These are phyloP conservation scores for Pyricularia sp. DNA, from an alignment of 2,329 filamentous ascomycete genomes.

Conservation along the genomic window DNA sequence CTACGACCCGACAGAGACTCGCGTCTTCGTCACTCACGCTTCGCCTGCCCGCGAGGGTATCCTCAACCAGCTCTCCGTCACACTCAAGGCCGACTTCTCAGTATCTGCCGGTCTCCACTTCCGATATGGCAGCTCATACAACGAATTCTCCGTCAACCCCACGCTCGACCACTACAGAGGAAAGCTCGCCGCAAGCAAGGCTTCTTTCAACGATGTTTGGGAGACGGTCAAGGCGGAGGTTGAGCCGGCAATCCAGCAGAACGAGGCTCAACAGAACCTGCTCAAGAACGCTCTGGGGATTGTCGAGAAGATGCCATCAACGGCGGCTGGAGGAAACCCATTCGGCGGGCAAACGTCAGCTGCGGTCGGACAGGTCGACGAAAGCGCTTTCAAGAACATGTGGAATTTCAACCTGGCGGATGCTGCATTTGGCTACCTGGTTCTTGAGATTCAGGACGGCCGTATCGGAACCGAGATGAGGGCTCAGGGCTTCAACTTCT, in stretches of 20 bases:
- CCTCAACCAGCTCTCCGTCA: constrained; percentile 93
- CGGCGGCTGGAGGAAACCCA: constrained; percentile 90
- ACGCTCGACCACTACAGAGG: constrained; percentile 97
- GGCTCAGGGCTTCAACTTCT: constrained; percentile 98
- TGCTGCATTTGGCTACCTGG: constrained; percentile 92
- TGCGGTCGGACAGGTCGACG: constrained; percentile 81
- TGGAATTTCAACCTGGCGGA: constrained; percentile 99
- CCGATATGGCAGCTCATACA: constrained; percentile 97
- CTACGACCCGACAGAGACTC: constrained; percentile 95
- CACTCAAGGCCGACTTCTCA: constrained; percentile 95
- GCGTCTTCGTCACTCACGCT: constrained; percentile 92
- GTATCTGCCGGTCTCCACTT: constrained; percentile 97
- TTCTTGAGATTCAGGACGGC: constrained; percentile 89
- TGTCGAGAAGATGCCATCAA: constrained; percentile 96
- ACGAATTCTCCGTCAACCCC: constrained; percentile 98
- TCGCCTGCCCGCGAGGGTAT: constrained; percentile 95
- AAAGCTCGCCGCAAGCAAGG: constrained; percentile 95
- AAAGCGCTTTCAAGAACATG: constrained; percentile 99
- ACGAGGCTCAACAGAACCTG: constrained; percentile 87
- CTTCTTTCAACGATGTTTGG: constrained; percentile 98
- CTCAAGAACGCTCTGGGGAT: constrained; percentile 85
- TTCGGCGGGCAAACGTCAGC: constrained; percentile 77
- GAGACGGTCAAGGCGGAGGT: constrained; percentile 96
- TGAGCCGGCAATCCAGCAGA: constrained; percentile 85
- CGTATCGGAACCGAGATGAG: constrained; percentile 98